Evolutionary conservation across 768 basidiomycete genomes (phyloP).

Genomic region (Auricularia sp.): DNA sequence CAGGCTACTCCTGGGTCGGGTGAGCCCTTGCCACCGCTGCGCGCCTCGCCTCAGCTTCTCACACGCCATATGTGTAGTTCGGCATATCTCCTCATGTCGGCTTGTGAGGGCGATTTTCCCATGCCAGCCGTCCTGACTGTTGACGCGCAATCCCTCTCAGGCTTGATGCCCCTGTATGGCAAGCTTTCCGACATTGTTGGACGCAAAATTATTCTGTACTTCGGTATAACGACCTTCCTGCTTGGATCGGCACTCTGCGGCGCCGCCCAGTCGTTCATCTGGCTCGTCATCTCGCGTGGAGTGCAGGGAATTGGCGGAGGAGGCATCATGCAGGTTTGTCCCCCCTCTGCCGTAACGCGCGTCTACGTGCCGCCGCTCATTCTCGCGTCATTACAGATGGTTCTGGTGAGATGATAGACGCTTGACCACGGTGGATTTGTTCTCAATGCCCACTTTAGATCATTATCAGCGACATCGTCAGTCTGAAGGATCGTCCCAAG

Average conservation of each 20-base stretch:
- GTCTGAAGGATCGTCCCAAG: slow-evolving; percentile 70
- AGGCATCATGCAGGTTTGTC: slow-evolving; percentile 49
- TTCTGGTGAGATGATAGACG: no score
- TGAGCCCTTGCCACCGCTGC: slow-evolving; percentile 28
- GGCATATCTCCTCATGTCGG: slow-evolving; percentile 49
- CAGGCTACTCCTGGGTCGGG: slow-evolving; percentile 64
- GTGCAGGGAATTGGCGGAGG: slow-evolving; percentile 81
- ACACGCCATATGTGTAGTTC: slow-evolving; percentile 24
- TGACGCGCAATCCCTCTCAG: slow-evolving; percentile 34
- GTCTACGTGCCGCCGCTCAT: background rate
- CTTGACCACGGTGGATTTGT: background rate
- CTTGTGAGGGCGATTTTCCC: background rate
- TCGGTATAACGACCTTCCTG: slow-evolving; percentile 58
- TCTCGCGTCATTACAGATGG: no score
- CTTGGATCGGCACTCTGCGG: slow-evolving; percentile 77
- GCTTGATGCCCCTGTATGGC: slow-evolving; percentile 65
- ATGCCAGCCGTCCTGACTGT: slow-evolving; percentile 1
- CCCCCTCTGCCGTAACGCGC: background rate
- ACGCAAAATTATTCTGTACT: slow-evolving; percentile 46
- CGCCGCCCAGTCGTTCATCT: slow-evolving; percentile 66
- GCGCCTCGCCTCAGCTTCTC: slow-evolving; percentile 3
- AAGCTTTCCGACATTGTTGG: slow-evolving; percentile 60
- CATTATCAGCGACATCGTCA: slow-evolving; percentile 74
- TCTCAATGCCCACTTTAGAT: slow-evolving; percentile 26
- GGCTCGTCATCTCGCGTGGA: slow-evolving; percentile 68